These are phyloP conservation scores for Scedosporium dehoogii DNA, from an alignment of 2,329 filamentous ascomycete species.

Conservation along the genomic window DNA sequence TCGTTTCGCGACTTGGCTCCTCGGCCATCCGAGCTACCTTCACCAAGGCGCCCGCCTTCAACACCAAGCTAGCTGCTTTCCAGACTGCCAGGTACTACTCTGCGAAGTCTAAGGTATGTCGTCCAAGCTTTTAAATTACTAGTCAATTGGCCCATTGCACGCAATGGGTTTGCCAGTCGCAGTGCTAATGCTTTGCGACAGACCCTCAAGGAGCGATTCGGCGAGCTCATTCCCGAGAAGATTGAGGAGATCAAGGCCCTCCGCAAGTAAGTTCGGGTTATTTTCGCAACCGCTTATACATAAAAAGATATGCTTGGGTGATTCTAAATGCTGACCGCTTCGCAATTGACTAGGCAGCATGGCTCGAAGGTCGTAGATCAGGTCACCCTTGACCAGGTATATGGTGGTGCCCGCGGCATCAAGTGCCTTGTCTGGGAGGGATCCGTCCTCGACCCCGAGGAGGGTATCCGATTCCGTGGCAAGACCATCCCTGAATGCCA, in stretches of 20 bases:
- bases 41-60: slow-evolving; percentile 51
- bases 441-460: slow-evolving; percentile 94
- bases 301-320: slow-evolving; percentile 1
- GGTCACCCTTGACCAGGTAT: slow-evolving; percentile 98
- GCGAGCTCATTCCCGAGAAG: slow-evolving; percentile 89
- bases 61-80: slow-evolving; percentile 62
- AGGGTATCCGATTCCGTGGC: slow-evolving; percentile 98
- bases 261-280: slow-evolving; percentile 61
- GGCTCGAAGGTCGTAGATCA: slow-evolving; percentile 93
- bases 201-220: slow-evolving; percentile 98
- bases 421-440: slow-evolving; percentile 98
- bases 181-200: slow-evolving; percentile 24
- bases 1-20: slow-evolving; percentile 71
- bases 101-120: slow-evolving; percentile 73
- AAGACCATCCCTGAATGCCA: slow-evolving; percentile 99
- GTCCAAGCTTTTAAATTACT: neutral
- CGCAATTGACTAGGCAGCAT: slow-evolving; percentile 56
- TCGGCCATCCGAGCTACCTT: slow-evolving; percentile 72
- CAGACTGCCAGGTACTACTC: slow-evolving; percentile 86
- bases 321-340: slow-evolving; percentile 11
- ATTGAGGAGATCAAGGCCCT: slow-evolving; percentile 99
- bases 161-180: neutral
- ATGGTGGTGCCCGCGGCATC: slow-evolving; percentile 97
- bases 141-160: neutral
- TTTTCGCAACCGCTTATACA: neutral